Evolutionary conservation across 192 early-diverging fungal species (phyloP), one percentile per base, ranked within the genome.

Genomic region (Lobosporangium transversale): DNA sequence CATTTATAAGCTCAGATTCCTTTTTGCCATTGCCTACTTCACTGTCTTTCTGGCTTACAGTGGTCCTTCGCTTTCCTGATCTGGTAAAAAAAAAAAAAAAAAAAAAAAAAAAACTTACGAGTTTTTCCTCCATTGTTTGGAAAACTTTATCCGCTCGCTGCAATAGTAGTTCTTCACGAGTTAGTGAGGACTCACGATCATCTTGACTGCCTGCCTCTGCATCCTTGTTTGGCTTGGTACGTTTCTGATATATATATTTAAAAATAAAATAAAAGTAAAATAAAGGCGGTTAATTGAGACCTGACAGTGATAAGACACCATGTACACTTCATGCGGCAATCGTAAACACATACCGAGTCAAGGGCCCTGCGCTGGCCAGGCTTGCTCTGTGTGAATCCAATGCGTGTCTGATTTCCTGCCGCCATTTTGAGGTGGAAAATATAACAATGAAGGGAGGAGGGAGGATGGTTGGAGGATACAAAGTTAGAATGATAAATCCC

Each of bases 71-170:
- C n/a, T n/a, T n/a, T n/a, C n/a, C n/a, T n/a, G n/a, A n/a, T n/a
- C n/a, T n/a, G n/a, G n/a, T n/a, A n/a, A n/a, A n/a, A n/a, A n/a
- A n/a, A n/a, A n/a, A n/a, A n/a, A n/a, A n/a, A n/a, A n/a, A n/a
- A n/a, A n/a, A n/a, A n/a, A n/a, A n/a, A n/a, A n/a, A n/a, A n/a
- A n/a, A n/a, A n/a, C n/a, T n/a, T 66, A 75, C 71, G 49, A 75
- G 36, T 24, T 61, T 75, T 52, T 75, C 57, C 15, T 75, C 71
- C 63, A 75, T 66, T 8, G 65, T 54, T 30, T 45, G 53, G 1
- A 42, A 27, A 11, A 58, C 29, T 0, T 26, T 27, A 15, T 51
- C 63, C 24, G 42, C 37, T 27, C 32, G 65, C 21, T 59, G 37
- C 43, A 73, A n/a, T 23, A 55, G 33, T 26, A n/a, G 23, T 17